Conservation (phyloP, 176 grass and related monocot species). For the Oryza longistaminata region DNA sequence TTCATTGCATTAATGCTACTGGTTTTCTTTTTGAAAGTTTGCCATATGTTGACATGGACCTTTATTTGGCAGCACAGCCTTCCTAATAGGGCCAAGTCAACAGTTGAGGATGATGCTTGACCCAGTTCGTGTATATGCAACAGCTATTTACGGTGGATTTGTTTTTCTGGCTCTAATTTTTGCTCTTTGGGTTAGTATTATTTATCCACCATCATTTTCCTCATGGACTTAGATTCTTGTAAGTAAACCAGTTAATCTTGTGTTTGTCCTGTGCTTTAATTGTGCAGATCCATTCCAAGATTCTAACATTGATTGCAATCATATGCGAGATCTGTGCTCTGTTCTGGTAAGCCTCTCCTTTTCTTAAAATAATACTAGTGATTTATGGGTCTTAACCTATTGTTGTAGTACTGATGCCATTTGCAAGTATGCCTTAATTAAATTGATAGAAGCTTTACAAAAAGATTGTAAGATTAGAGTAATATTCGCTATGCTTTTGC, state of each 20-base stretch:
- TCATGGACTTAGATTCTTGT: constrained; percentile 6
- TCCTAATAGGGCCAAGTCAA: constrained; percentile 70
- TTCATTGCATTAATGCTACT: background rate
- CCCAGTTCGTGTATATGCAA: constrained; percentile 70
- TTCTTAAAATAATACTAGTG: background rate
- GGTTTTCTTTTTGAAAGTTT: constrained; percentile 15
- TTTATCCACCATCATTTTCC: background rate
- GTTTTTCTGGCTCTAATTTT: constrained; percentile 77
- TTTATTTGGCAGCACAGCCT: constrained; percentile 81
- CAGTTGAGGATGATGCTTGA: constrained; percentile 93
- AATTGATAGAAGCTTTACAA: background rate
- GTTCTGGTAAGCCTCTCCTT: constrained; percentile 58
- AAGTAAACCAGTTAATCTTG: background rate
- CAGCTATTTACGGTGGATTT: constrained; percentile 73
- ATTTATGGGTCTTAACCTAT: too few relatives aligned
- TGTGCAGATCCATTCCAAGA: constrained; percentile 83
- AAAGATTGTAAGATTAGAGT: background rate
- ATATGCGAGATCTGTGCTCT: constrained; percentile 87
- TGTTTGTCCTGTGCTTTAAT: constrained; percentile 18
- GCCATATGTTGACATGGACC: constrained; percentile 42
- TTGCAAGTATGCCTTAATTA: constrained; percentile 9
- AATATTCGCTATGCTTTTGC: background rate
- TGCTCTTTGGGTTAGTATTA: constrained; percentile 74
- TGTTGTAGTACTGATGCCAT: background rate
- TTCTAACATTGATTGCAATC: constrained; percentile 75